Base-by-base conservation (phyloP, 106 monocot genomes). In the Agapanthus africanus region DNA sequence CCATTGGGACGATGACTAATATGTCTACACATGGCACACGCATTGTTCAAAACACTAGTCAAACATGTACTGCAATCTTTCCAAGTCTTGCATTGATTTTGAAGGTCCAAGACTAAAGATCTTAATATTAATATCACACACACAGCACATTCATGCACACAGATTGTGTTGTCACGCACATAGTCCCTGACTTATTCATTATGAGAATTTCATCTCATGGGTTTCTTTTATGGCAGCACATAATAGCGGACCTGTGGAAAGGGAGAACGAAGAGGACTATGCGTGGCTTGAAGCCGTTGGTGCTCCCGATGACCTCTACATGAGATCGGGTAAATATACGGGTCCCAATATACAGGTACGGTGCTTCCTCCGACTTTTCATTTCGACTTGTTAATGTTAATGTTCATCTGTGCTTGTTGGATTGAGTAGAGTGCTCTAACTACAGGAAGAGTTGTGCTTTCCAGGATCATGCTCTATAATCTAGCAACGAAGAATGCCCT, bases 251-350 rank as follows among this genome's bases (percentile, higher is more conserved):
- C 47, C n/a, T 40, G 49, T 26, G 18, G 38, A 63, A 36, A 38
- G 62, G 47, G 83, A 83, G 40, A 70, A 46, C 6, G 83, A 83
- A 65, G 80, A 88, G 38, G 83, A 88, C 18, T 77, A 81, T 71
- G 88, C 79, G 47, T 93, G 92, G 92, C 78, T 93, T 60, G 85
- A 88, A 40, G 84, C 78, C 19, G 59, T 85, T 16, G 76, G 79
- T 38, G 49, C 79, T 37, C 88, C 88, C 34, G 85, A 82, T 59
- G 39, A 85, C 79, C 71, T 93, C 44, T 74, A 88, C 73, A 93
- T 85, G 79, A 85, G 85, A 10, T 71, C 83, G 11, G 92, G 92
- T 39, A 74, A 26, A 32, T 93, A 88, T 54, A 73, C 46, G 16
- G 92, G 92, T 64, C 92, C 92, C 67, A 5, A 71, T 64, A 69